Evolutionary conservation across 2,329 filamentous ascomycete species (phyloP), one percentile per base, ranked within the genome.

Genomic region (Clarireedia monteithiana): DNA sequence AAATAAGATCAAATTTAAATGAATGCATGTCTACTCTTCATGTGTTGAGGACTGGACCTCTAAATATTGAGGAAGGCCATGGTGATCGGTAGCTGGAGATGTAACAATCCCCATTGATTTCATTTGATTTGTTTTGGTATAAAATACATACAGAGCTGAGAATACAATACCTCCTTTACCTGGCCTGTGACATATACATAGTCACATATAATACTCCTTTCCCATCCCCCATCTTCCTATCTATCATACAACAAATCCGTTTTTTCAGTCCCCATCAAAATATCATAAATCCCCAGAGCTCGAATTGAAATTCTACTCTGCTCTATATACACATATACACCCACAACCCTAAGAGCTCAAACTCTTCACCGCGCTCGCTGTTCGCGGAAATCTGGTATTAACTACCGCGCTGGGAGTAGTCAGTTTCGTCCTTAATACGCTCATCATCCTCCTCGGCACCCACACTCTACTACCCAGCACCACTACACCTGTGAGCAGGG

Each of bases 401-500:
- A 12, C 5, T 4, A 34, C 30, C 30, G 30, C 30, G 2, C 10
- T 34, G 4, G 30, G 30, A 6, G 39, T n/a, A 42, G 7, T 42
- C 2, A 65, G 40, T 9, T 59, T 60, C 52, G 54, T 60, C 69
- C 82, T 73, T 27, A 91, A 72, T 58, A 88, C 67, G 53, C 75
- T 78, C 50, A 86, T 71, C 1, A 83, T 83, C 30, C 83, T 75
- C 62, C 78, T 83, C 1, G 90, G 88, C 53, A 91, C 77, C 73
- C 87, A 88, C 55, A 95, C 72, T 42, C 90, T 80, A 64, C 86
- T 90, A 10, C 88, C 89, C 39, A 96, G 75, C 1, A 96, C 79
- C 23, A 96, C 75, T 0, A 86, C 86, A 46, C 89, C 90, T 0
- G 89, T 95, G 59, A 99, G 74, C 20, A 99, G 75, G 2, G 89